phyloP scores from a whole-genome alignment of 768 basidiomycete species.

The Lentinus tigrinus region DNA sequence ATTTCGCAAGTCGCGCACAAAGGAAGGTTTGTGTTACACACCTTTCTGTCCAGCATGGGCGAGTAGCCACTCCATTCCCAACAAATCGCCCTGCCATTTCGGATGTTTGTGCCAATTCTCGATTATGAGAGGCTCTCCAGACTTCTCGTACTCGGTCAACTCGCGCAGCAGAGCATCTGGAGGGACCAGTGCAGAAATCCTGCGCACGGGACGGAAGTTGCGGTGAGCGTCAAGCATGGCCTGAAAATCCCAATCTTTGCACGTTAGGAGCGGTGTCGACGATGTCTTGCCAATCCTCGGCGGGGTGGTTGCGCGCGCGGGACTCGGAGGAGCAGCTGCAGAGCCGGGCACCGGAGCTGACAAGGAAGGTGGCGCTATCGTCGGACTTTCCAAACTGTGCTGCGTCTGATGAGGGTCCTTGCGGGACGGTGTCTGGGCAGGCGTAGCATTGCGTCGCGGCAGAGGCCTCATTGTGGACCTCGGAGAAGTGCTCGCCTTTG shows the following conservation, averaged over 20 bases:
- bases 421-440: no score
- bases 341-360: not conserved
- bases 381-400: not conserved
- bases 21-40: constrained; percentile 28
- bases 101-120: constrained; percentile 54
- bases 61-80: constrained; percentile 55
- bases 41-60: constrained; percentile 26
- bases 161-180: constrained; percentile 25
- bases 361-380: no score
- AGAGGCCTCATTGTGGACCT: no score
- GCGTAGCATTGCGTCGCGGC: no score
- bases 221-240: constrained; percentile 35
- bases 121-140: constrained; percentile 64
- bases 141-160: constrained; percentile 46
- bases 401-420: no score
- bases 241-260: constrained; percentile 52
- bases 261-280: constrained; percentile 25
- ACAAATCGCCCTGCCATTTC: constrained; percentile 54
- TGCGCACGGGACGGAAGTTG: constrained; percentile 44
- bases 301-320: no score
- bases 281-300: no score
- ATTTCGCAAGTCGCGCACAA: not conserved
- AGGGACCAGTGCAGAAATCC: constrained; percentile 35
- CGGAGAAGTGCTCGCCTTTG: not conserved
- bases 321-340: not conserved